Percentiles rank a stretch among this genome's conserved stretches.
phyloP scores from a whole-genome alignment of 2,329 filamentous ascomycete genomes.

The Clarireedia paspali region DNA sequence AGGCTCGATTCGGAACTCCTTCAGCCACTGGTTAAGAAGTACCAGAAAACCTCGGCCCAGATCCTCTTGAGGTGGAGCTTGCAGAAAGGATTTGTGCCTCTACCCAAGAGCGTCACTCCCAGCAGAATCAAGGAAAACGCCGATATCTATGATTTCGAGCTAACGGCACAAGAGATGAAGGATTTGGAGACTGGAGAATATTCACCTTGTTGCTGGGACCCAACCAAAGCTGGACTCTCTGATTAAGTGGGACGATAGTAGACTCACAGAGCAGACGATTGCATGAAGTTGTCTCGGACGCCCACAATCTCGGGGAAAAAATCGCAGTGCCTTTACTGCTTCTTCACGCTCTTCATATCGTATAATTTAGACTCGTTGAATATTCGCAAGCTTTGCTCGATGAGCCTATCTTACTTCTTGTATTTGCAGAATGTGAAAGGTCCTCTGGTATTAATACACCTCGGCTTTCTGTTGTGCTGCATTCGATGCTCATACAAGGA shows the following conservation, averaged over 20 bases:
- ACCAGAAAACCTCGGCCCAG: constrained; percentile 68
- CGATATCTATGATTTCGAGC: constrained; percentile 46
- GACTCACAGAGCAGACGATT: too few species aligned
- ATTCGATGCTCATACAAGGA: too few species aligned
- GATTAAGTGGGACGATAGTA: constrained; percentile 28
- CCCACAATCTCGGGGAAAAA: too few species aligned
- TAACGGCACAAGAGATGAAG: constrained; percentile 45
- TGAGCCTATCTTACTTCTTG: too few species aligned
- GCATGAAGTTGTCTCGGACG: too few species aligned
- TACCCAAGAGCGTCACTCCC: constrained; percentile 67
- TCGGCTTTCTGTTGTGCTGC: too few species aligned
- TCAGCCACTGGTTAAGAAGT: constrained; percentile 58
- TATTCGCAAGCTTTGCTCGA: too few species aligned
- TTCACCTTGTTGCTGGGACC: constrained; percentile 49
- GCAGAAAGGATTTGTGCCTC: constrained; percentile 67
- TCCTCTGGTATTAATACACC: too few species aligned
- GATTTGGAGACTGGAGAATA: constrained; percentile 44
- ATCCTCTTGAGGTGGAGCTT: constrained; percentile 73
- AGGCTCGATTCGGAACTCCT: constrained; percentile 63
- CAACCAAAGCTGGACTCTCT: constrained; percentile 37
- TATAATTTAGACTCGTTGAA: too few species aligned
- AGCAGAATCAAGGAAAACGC: constrained; percentile 60
- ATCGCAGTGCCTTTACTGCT: too few species aligned
- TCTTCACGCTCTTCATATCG: too few species aligned
- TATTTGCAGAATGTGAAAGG: too few species aligned